phyloP scores from a whole-genome alignment of 306 rosid species.

The Malus asiatica region DNA sequence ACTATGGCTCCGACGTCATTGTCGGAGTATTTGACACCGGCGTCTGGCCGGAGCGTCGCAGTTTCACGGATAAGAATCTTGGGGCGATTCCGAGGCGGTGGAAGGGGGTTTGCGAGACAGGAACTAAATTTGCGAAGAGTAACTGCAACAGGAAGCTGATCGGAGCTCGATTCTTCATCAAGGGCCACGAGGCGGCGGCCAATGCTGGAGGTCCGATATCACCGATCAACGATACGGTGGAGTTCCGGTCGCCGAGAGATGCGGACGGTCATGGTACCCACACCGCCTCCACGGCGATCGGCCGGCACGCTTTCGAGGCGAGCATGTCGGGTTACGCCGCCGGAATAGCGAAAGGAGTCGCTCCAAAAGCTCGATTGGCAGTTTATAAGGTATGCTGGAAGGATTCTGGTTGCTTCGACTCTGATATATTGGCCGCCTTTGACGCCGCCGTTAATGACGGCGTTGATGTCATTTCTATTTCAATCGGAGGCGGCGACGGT shows the following conservation, averaged over 20 bases:
- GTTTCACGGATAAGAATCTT: constrained; percentile 68
- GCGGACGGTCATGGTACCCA: constrained; percentile 96
- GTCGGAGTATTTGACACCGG: constrained; percentile 84
- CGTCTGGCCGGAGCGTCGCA: constrained; percentile 68
- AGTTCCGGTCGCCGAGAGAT: constrained; percentile 78
- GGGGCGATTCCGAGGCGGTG: constrained; percentile 71
- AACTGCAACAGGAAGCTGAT: constrained; percentile 66
- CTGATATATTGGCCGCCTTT: constrained; percentile 75
- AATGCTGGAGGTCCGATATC: constrained; percentile 38
- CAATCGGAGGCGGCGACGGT: constrained; percentile 85
- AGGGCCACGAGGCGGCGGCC: constrained; percentile 66
- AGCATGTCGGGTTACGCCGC: constrained; percentile 79
- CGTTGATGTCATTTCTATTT: constrained; percentile 73
- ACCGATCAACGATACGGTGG: constrained; percentile 58
- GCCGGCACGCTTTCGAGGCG: constrained; percentile 60
- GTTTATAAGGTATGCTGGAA: constrained; percentile 90
- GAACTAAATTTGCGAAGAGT: constrained; percentile 38
- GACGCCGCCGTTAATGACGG: constrained; percentile 75
- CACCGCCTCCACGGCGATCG: constrained; percentile 86
- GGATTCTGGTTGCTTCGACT: constrained; percentile 73
- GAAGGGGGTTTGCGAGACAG: constrained; percentile 73
- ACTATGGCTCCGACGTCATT: constrained; percentile 83
- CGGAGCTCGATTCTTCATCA: constrained; percentile 73
- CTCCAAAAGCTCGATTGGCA: constrained; percentile 81
- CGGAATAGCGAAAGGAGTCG: constrained; percentile 80